Base-by-base conservation (phyloP, 2,329 filamentous ascomycete species). In the Colletotrichum falcatum region DNA sequence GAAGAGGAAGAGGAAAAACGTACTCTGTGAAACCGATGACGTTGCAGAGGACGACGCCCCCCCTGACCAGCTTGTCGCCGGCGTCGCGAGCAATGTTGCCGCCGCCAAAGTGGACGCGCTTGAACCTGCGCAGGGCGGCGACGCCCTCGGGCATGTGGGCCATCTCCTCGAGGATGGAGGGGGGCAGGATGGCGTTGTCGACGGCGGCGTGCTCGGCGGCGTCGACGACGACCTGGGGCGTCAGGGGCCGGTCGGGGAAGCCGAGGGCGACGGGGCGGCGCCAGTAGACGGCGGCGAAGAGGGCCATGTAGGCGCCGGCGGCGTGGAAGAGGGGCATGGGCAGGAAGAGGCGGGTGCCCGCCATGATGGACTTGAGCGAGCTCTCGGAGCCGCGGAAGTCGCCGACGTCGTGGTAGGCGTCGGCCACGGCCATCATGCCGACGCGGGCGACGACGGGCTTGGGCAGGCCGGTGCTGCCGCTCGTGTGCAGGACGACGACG, bases 391-490 rank as follows among this genome's bases (percentile, higher is more conserved):
- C 67, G 33, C 46, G 61, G 64, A 70, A 70, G 30, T 63, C 64
- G 30, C 23, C 33, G 0, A 70, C 12, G 58, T 59, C 23, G 37
- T 66, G 70, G 66, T 46, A 70, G 35, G 54, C 72, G 64, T 86
- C 83, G 4, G 63, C 71, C 23, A 80, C 74, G 1, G 80, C 77
- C 18, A 82, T 14, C 75, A 82, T 78, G 18, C 83, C 83, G 6
- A 83, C 79, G 5, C 75, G 74, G 26, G 77, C 74, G 12, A 83
- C 71, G n/a, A 86, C 78, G 2, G 84, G 83, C 73, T 84, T 85
- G 0, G 84, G 84, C 4, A 84, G 76, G 0, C 84, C 84, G 0
- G 84, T 85, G 51, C 80, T 83, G 7, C 84, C 84, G 62, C 82
- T 84, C 0, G 83, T 85, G 74, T 86, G 84, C 11, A 85, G 73